Evolutionary conservation across 2,329 filamentous ascomycete species (phyloP).

Genomic region (Fusarium sarcochroum): DNA sequence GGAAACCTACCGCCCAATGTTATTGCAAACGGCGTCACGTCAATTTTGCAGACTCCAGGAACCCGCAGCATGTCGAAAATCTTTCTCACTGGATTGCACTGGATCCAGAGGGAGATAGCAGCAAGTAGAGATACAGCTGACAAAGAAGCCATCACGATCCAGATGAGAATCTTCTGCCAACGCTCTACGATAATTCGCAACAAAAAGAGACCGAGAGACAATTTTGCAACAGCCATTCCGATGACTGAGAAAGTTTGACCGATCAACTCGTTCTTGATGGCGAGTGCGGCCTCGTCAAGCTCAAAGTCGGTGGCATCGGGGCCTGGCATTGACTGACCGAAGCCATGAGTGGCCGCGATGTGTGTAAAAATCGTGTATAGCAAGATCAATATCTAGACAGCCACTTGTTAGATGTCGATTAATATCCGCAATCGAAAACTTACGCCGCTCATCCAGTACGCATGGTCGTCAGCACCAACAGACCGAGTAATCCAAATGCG

Average conservation of each 20-base stretch:
- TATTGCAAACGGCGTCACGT: conserved; percentile 21
- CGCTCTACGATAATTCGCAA: conserved; percentile 51
- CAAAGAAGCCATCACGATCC: conserved; percentile 44
- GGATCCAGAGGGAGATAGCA: conserved; percentile 21
- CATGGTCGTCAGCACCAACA: conserved; percentile 53
- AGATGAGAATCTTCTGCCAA: conserved; percentile 54
- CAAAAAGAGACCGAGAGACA: conserved; percentile 56
- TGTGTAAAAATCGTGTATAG: conserved; percentile 52
- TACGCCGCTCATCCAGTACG: conserved; percentile 44
- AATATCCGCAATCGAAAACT: background rate
- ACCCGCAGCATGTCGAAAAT: conserved; percentile 19
- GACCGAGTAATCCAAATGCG: conserved; percentile 47
- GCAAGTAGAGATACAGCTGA: conserved; percentile 14
- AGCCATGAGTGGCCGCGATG: conserved; percentile 51
- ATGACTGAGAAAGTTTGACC: conserved; percentile 55
- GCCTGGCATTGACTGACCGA: conserved; percentile 49
- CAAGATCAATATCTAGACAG: conserved; percentile 44
- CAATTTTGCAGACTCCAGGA: conserved; percentile 16
- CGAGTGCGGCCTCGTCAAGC: conserved; percentile 38
- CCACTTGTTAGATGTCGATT: too few species aligned
- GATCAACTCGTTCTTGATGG: conserved; percentile 50
- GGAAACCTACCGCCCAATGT: conserved; percentile 28
- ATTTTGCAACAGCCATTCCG: conserved; percentile 56
- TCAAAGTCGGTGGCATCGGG: conserved; percentile 29
- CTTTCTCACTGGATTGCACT: conserved; percentile 31